These are phyloP conservation scores for Brachypodium distachyon DNA, from an alignment of 202 grass and related monocot genomes.

Conservation along the genomic window DNA sequence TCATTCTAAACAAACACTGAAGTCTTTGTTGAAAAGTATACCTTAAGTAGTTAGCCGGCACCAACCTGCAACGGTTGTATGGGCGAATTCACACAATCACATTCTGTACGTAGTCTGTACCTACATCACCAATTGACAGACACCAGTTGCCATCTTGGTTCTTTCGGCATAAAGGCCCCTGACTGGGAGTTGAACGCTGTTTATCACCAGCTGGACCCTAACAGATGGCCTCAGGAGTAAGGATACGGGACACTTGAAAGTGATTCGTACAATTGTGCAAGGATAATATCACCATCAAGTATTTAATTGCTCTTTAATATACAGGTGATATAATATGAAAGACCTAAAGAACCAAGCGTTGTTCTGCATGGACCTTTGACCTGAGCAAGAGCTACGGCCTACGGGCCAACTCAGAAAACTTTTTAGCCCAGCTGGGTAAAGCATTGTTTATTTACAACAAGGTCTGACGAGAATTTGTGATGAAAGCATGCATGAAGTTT, in stretches of 20 bases:
- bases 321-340: neutral
- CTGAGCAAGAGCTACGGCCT: neutral
- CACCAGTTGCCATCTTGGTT: constrained; percentile 17
- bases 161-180: neutral
- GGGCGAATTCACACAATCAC: constrained; percentile 6
- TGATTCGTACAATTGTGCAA: neutral
- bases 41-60: neutral
- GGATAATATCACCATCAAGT: constrained; percentile 11
- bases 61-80: neutral
- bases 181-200: constrained; percentile 10
- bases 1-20: neutral
- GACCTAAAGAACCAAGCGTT: neutral
- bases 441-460: neutral
- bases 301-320: neutral
- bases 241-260: constrained; percentile 17
- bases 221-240: constrained; percentile 1
- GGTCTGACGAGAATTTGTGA: neutral
- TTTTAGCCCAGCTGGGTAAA: neutral
- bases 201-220: constrained; percentile 11
- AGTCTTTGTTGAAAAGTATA: neutral
- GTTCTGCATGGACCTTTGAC: neutral
- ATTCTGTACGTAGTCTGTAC: constrained; percentile 2
- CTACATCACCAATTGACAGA: neutral
- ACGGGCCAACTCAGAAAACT: neutral
- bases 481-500: neutral